Conservation (phyloP, 129 eudicot genomes). For the Flaveria robusta region DNA sequence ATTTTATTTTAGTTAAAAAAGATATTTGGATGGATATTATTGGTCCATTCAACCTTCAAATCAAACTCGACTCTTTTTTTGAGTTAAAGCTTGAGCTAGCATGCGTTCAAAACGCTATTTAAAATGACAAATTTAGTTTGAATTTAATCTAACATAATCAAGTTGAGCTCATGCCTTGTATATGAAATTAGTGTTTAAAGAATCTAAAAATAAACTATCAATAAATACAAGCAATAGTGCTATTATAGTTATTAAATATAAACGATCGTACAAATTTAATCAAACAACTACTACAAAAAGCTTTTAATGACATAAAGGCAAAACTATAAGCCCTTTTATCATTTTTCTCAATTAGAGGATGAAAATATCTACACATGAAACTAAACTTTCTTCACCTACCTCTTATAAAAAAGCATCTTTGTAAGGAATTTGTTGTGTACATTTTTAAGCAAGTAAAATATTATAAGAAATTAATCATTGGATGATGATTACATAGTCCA, state of each 20-base stretch:
- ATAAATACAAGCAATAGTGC: background rate
- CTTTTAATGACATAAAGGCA: background rate
- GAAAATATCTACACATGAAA: background rate
- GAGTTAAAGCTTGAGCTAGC: too few relatives aligned
- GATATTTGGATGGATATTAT: too few relatives aligned
- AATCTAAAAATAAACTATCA: too few relatives aligned
- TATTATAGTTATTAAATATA: background rate
- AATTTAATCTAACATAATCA: too few relatives aligned
- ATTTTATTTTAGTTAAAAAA: too few relatives aligned
- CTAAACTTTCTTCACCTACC: background rate
- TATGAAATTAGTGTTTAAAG: too few relatives aligned
- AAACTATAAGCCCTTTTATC: background rate
- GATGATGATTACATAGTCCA: slow-evolving; percentile 24
- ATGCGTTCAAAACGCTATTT: too few relatives aligned
- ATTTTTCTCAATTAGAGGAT: background rate
- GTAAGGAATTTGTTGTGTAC: background rate
- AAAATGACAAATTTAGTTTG: too few relatives aligned
- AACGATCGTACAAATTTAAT: background rate
- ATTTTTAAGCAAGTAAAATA: background rate
- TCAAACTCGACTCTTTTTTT: too few relatives aligned
- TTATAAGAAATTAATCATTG: slow-evolving; percentile 9
- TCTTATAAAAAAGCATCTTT: background rate
- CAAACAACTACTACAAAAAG: background rate
- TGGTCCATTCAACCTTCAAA: too few relatives aligned
- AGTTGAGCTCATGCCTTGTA: too few relatives aligned